These are phyloP conservation scores for Penicillium simplicissimum DNA, from an alignment of 495 filamentous ascomycete genomes.

Conservation along the genomic window DNA sequence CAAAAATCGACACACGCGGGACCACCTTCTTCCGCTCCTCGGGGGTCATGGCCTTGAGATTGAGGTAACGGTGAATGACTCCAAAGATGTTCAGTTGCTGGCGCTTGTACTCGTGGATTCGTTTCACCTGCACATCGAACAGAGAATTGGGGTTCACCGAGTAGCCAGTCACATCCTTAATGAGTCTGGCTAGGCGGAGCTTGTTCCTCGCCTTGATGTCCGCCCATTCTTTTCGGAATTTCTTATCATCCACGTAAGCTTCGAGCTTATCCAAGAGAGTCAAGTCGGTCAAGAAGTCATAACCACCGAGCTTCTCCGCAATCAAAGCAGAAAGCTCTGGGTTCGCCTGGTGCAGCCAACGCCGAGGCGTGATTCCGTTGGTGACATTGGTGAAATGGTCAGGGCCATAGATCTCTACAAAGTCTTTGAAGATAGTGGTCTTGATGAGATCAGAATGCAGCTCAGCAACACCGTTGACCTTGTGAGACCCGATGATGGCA, in stretches of 20 bases:
- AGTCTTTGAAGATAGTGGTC: conserved; percentile 99
- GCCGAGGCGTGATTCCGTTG: conserved; percentile 91
- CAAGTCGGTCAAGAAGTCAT: conserved; percentile 84
- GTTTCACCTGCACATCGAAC: conserved; percentile 97
- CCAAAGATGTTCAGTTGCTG: conserved; percentile 99
- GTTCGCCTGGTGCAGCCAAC: conserved; percentile 98
- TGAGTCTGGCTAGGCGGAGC: conserved; percentile 82
- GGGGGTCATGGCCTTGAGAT: conserved; percentile 78
- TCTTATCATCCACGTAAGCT: conserved; percentile 74
- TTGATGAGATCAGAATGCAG: conserved; percentile 95
- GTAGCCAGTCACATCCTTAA: conserved; percentile 75
- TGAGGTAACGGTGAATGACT: conserved; percentile 91
- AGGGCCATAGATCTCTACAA: conserved; percentile 86
- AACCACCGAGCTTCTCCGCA: conserved; percentile 78
- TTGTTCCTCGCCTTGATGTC: conserved; percentile 84
- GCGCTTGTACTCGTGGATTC: conserved; percentile 99
- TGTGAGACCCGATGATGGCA: conserved; percentile 96
- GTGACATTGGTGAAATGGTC: conserved; percentile 99
- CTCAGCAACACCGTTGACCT: conserved; percentile 98
- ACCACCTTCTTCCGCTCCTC: conserved; percentile 86
- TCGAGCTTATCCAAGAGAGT: conserved; percentile 84
- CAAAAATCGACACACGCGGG: conserved; percentile 95
- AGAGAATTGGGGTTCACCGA: conserved; percentile 83
- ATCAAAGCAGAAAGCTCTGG: conserved; percentile 90
- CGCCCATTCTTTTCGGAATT: conserved; percentile 87